Conservation (phyloP, 345 rosid species). For the Syzygium aqueum region DNA sequence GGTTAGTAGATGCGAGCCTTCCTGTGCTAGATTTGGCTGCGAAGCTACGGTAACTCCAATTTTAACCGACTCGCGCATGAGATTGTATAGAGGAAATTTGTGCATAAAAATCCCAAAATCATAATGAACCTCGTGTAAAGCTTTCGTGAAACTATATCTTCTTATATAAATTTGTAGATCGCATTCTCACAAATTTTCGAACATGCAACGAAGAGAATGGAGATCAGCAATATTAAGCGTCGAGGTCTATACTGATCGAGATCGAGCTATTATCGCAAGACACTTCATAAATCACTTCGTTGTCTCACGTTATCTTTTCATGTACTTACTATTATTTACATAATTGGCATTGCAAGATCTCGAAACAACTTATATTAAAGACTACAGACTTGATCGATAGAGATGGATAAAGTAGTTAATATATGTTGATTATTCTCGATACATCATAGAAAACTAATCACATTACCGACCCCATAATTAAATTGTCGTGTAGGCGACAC, state of each 20-base stretch:
- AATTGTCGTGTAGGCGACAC: background rate
- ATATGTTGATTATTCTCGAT: background rate
- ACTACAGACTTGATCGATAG: background rate
- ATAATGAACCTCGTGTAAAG: background rate
- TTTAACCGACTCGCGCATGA: too few relatives aligned
- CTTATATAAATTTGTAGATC: background rate
- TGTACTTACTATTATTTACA: background rate
- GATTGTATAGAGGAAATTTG: background rate
- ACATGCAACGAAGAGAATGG: background rate
- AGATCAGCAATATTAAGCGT: background rate
- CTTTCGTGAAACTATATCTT: background rate
- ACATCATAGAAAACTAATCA: background rate
- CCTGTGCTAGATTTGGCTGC: too few relatives aligned
- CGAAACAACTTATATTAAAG: background rate
- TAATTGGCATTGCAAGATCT: background rate
- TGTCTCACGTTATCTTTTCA: background rate
- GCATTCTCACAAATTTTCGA: background rate
- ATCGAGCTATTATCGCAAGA: background rate
- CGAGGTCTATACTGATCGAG: background rate
- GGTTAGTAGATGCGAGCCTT: too few relatives aligned
- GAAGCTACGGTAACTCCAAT: too few relatives aligned
- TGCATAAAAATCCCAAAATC: background rate
- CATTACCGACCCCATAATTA: background rate
- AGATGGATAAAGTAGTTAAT: background rate
- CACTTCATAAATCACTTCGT: background rate